Conservation (phyloP, 441 rosid species). For the Omphalea diandra region DNA sequence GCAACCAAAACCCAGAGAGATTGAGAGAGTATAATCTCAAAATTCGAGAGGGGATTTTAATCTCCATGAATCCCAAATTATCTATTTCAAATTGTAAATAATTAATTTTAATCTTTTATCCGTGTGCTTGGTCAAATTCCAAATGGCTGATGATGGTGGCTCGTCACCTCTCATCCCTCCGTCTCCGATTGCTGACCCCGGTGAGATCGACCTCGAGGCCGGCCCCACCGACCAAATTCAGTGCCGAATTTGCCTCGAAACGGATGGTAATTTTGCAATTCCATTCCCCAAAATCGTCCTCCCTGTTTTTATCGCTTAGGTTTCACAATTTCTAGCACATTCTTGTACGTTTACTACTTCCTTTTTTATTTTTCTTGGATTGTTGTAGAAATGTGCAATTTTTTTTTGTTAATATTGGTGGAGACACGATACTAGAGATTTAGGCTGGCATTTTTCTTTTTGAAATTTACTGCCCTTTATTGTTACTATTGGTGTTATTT, state of each 20-base stretch:
- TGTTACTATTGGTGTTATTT: neutral
- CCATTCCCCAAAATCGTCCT: neutral
- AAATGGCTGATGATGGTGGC: slow-evolving; percentile 71
- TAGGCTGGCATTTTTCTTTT: neutral
- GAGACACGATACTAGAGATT: no score
- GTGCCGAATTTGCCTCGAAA: slow-evolving; percentile 98
- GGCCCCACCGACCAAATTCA: slow-evolving; percentile 95
- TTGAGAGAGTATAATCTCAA: no score
- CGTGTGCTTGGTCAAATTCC: slow-evolving; percentile 18
- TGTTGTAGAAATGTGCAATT: neutral
- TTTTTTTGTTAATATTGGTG: neutral
- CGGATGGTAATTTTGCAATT: slow-evolving; percentile 58
- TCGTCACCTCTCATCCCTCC: slow-evolving; percentile 82
- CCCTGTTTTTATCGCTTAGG: neutral
- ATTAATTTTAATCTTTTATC: neutral
- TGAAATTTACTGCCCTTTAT: neutral
- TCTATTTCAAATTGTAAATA: neutral
- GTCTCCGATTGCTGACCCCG: slow-evolving; percentile 56
- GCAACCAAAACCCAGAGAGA: no score
- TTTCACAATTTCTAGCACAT: neutral
- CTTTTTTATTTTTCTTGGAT: neutral
- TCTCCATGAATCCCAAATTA: neutral
- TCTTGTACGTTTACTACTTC: neutral
- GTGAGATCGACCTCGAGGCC: slow-evolving; percentile 98
- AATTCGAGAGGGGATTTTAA: neutral